These are phyloP conservation scores for Tylopilus subfusipes DNA, from an alignment of 768 basidiomycete genomes.

Conservation along the genomic window DNA sequence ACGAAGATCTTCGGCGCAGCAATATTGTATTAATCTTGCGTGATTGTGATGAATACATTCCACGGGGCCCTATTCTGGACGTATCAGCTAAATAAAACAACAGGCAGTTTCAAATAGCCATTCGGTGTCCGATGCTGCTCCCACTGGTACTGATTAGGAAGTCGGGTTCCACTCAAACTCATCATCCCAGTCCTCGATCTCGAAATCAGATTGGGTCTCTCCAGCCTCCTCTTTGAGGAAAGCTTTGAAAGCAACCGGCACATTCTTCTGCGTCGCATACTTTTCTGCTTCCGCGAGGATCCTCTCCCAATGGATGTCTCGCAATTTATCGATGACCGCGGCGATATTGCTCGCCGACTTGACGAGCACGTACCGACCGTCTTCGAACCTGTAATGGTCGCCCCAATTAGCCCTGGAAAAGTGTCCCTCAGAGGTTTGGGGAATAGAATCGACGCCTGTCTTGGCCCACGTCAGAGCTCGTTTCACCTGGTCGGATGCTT, in stretches of 20 bases:
- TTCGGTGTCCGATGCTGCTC: not conserved
- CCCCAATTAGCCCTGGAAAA: conserved; percentile 3
- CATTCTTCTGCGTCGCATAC: not conserved
- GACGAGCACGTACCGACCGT: not conserved
- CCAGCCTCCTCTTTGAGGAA: not conserved
- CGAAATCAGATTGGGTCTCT: not conserved
- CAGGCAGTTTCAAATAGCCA: not conserved
- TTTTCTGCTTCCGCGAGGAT: not conserved
- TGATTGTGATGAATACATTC: not conserved
- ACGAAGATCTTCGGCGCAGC: not conserved
- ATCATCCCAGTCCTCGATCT: conserved; percentile 4
- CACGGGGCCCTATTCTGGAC: not conserved
- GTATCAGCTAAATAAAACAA: not conserved
- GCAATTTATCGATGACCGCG: not conserved
- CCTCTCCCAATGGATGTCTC: not conserved
- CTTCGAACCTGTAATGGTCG: not conserved
- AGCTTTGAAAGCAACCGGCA: not conserved
- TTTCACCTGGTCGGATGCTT: not conserved
- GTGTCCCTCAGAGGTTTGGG: not conserved
- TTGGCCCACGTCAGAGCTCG: not conserved
- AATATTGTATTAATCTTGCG: not conserved
- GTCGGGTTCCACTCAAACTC: not conserved
- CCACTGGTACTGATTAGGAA: not conserved
- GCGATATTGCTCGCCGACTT: not conserved
- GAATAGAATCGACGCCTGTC: not conserved